Base-by-base conservation (phyloP, 2,329 filamentous ascomycete genomes). In the Alternaria dauci region DNA sequence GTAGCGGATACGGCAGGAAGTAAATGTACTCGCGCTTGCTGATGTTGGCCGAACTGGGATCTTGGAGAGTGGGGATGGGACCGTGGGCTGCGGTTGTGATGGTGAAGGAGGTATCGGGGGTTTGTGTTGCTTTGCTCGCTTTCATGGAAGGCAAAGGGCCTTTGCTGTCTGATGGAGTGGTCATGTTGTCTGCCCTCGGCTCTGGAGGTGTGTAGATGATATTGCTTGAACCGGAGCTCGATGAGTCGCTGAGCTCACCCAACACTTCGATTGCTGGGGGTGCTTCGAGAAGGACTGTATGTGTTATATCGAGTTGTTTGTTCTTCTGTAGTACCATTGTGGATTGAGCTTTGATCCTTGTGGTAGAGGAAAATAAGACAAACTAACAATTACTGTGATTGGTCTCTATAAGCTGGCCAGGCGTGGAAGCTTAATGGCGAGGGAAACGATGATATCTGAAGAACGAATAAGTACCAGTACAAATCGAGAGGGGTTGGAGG, bases 1-100 rank as follows among this genome's bases (percentile, higher is more conserved):
- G 74, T 2, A 76, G 63, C 0, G 76, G 75, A 55, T 75, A 62
- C 0, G 84, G 84, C 3, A 85, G 78, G 85, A 87, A 89, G 61
- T 83, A 83, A 66, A 90, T 89, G 63, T 83, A 86, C 50, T 84
- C 79, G 46, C 88, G 84, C 70, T 76, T 23, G 68, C 60, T 54
- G 12, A 52, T 61, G 52, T 39, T 46, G 47, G 36, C 55, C 51
- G 43, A 30, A 28, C 51, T 39, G 52, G 52, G 59, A 42, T 60
- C 42, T 50, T 55, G 28, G 28, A 36, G 38, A n/a, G 18, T 18
- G 5, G 47, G 18, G 6, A 30, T 47, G 39, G 52, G 11, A 8
- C 8, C 16, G 30, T 56, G 44, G 3, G 46, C 32, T 34, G 61
- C 43, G 4, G 38, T 11, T 2, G 11, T 62, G 58, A 43, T 44